Percentiles rank a stretch among this genome's conserved stretches.
Evolutionary conservation across 371 early-diverging fungal species (phyloP).

Genomic region (Mortierella sp.): DNA sequence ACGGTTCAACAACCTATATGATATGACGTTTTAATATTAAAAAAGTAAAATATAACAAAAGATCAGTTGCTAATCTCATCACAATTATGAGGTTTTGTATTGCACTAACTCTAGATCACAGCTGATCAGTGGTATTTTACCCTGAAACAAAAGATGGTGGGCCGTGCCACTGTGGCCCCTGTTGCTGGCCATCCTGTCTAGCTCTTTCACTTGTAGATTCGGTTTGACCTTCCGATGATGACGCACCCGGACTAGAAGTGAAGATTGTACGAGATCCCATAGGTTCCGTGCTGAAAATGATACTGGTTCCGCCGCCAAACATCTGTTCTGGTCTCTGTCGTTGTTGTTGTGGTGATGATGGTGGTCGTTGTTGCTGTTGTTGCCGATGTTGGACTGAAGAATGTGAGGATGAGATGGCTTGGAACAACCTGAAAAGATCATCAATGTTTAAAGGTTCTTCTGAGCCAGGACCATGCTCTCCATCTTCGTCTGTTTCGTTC

Average conservation of each 20-base stretch:
- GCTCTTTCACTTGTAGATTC: not conserved
- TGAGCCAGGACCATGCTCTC: not conserved
- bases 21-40: not conserved
- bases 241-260: not conserved
- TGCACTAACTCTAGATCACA: not conserved
- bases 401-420: conserved; percentile 24
- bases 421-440: conserved; percentile 40
- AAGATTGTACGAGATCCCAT: conserved; percentile 11
- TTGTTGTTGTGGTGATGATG: conserved; percentile 16
- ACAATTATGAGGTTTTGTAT: too few relatives aligned
- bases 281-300: conserved; percentile 23
- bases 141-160: conserved; percentile 37
- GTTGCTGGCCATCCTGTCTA: not conserved
- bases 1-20: conserved; percentile 31
- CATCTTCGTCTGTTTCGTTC: conserved; percentile 1
- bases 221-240: not conserved
- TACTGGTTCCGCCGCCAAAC: conserved; percentile 9
- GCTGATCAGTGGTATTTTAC: conserved; percentile 2
- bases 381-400: conserved; percentile 2
- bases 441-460: conserved; percentile 23
- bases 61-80: not conserved
- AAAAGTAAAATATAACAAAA: not conserved
- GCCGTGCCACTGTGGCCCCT: conserved; percentile 27
- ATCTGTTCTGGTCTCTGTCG: conserved; percentile 11
- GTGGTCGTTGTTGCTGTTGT: conserved; percentile 15